phyloP scores from a whole-genome alignment of 768 basidiomycete species.

The Mrakia gelida region DNA sequence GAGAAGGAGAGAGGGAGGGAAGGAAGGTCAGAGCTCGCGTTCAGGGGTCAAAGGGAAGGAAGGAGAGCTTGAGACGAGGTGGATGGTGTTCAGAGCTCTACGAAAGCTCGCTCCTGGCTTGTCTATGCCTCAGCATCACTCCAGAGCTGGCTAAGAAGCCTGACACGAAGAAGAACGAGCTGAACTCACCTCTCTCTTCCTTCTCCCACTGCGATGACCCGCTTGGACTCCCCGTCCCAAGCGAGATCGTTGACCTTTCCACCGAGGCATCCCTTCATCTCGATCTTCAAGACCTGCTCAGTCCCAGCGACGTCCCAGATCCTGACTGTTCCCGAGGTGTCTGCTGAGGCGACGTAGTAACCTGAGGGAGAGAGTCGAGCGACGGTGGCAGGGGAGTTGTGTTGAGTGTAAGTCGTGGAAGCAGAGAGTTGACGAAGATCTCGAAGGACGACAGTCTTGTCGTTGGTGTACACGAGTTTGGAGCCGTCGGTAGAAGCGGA shows the following conservation, averaged over 20 bases:
- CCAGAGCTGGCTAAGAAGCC: background rate
- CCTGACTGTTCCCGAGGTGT: slow-evolving; percentile 73
- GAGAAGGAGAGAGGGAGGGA: background rate
- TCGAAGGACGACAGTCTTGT: slow-evolving; percentile 77
- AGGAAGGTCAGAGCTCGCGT: background rate
- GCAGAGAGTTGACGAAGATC: background rate
- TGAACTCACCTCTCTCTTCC: slow-evolving; percentile 71
- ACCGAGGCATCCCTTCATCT: slow-evolving; percentile 39
- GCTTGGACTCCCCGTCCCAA: slow-evolving; percentile 94
- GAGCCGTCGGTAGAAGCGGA: slow-evolving; percentile 58
- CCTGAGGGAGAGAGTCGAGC: slow-evolving; percentile 90
- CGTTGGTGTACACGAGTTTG: slow-evolving; percentile 81
- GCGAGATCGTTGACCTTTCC: slow-evolving; percentile 77
- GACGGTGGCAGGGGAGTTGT: slow-evolving; percentile 77
- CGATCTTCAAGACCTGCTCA: slow-evolving; percentile 67
- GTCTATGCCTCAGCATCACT: background rate
- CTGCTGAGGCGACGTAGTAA: slow-evolving; percentile 90
- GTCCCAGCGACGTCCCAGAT: slow-evolving; percentile 91
- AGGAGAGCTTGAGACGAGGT: no score
- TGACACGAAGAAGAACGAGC: background rate
- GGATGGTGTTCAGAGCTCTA: no score
- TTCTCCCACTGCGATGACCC: slow-evolving; percentile 91
- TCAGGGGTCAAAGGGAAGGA: no score
- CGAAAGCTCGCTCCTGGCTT: background rate
- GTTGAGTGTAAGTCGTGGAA: slow-evolving; percentile 45